phyloP scores from a whole-genome alignment of 345 rosid species.

The Iberis pinnata region DNA sequence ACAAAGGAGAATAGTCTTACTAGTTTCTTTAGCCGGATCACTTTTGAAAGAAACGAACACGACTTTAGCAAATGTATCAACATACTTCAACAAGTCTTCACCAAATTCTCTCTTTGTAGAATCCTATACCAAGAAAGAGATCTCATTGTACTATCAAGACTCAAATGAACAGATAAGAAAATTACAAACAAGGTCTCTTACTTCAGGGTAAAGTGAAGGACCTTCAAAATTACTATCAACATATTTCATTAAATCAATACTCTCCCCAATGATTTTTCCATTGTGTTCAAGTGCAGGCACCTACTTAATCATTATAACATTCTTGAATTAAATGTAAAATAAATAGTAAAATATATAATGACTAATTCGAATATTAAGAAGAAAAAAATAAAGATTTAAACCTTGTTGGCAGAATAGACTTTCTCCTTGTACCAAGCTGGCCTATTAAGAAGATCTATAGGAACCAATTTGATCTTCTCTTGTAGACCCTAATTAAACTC shows the following conservation, averaged over 20 bases:
- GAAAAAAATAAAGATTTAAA: too few species aligned
- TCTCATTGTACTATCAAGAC: too few species aligned
- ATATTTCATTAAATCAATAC: slow-evolving; percentile 73
- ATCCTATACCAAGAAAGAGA: slow-evolving; percentile 61
- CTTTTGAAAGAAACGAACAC: slow-evolving; percentile 53
- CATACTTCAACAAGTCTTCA: slow-evolving; percentile 52
- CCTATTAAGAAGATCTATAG: slow-evolving; percentile 61
- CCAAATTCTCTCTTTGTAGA: slow-evolving; percentile 47
- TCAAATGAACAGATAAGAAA: too few species aligned
- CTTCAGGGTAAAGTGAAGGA: slow-evolving; percentile 60
- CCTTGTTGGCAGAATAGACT: slow-evolving; percentile 71
- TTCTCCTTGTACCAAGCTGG: slow-evolving; percentile 89
- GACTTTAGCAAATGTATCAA: slow-evolving; percentile 40
- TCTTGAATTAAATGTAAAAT: too few species aligned
- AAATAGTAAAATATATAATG: too few species aligned
- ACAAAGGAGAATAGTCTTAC: slow-evolving; percentile 33
- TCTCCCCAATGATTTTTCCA: slow-evolving; percentile 78
- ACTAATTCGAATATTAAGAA: too few species aligned
- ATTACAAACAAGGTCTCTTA: too few species aligned
- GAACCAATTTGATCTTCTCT: slow-evolving; percentile 64
- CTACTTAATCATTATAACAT: too few species aligned
- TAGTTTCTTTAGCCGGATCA: slow-evolving; percentile 46
- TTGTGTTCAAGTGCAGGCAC: slow-evolving; percentile 92
- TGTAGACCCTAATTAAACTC: slow-evolving; percentile 86
- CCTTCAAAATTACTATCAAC: slow-evolving; percentile 81